phyloP scores from a whole-genome alignment of 176 grass and related monocot species.

The Oryza glumipatula region DNA sequence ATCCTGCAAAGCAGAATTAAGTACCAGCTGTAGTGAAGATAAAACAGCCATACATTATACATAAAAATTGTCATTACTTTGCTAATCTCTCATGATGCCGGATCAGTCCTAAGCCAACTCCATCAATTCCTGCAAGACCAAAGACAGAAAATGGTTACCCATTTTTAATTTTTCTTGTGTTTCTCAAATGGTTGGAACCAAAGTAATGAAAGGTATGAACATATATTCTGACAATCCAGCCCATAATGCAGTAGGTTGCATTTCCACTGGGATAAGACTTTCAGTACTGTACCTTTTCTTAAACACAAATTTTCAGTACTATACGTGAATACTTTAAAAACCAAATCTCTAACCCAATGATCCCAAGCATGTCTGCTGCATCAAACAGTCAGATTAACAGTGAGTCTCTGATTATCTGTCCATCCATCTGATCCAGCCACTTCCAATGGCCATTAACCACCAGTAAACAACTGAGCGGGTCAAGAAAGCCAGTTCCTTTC shows the following conservation, averaged over 20 bases:
- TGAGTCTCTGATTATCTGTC: neutral
- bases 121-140: constrained; percentile 69
- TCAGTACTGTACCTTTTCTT: too few species aligned
- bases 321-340: constrained; percentile 9
- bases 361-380: neutral
- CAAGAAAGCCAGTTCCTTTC: neutral
- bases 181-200: neutral
- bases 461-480: neutral
- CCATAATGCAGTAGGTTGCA: neutral
- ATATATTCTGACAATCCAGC: neutral
- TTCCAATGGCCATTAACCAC: neutral
- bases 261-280: neutral
- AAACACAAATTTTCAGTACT: too few species aligned
- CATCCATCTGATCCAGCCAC: constrained; percentile 8
- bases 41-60: neutral
- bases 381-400: neutral
- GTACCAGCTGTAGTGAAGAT: neutral
- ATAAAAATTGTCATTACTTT: constrained; percentile 52
- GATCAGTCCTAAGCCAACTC: constrained; percentile 79
- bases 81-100: constrained; percentile 72
- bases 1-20: constrained; percentile 45
- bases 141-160: neutral
- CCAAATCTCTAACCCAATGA: neutral
- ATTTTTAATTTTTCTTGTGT: neutral
- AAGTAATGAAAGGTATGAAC: too few species aligned